A percentile compares a stretch with the other conserved stretches of the same genome.
Evolutionary conservation across 2,329 filamentous ascomycete genomes (phyloP).

Genomic region (Pseudophaeomoniella oleicola): DNA sequence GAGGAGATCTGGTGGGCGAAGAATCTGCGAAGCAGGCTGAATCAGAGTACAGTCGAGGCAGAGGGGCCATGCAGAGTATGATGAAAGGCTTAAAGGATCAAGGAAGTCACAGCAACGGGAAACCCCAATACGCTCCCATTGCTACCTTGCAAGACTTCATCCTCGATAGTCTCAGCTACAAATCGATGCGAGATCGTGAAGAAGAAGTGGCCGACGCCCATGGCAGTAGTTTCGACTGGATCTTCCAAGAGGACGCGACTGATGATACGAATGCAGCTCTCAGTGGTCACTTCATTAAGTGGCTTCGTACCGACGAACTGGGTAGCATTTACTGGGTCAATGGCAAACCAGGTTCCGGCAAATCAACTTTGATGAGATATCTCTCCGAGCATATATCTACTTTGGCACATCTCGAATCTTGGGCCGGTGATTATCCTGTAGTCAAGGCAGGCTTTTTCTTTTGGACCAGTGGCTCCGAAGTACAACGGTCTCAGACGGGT

Average conservation of each 20-base stretch:
- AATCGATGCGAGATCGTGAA: conserved; percentile 5
- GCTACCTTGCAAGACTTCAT: conserved; percentile 2
- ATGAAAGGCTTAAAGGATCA: no score
- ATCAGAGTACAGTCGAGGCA: no score
- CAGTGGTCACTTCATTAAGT: conserved; percentile 12
- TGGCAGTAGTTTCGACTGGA: conserved; percentile 22
- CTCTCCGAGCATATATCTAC: conserved; percentile 6
- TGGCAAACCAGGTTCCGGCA: conserved; percentile 15
- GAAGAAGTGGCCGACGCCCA: conserved; percentile 5
- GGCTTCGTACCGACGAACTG: conserved; percentile 12
- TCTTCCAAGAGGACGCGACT: conserved; percentile 13
- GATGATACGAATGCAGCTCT: background rate
- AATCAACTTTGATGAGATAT: conserved; percentile 13
- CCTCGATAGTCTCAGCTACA: conserved; percentile 3
- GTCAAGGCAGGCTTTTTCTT: conserved; percentile 6
- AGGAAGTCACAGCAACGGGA: no score
- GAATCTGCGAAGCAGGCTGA: no score
- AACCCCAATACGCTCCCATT: no score
- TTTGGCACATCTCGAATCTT: background rate
- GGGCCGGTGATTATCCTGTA: conserved; percentile 1
- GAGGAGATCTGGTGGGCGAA: no score
- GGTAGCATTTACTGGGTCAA: conserved; percentile 12
- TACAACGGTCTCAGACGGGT: conserved; percentile 4
- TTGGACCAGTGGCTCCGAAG: conserved; percentile 3
- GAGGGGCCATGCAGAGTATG: no score